Conservation (phyloP, 2,329 filamentous ascomycete species). For the Aspergillus aculeatus region DNA sequence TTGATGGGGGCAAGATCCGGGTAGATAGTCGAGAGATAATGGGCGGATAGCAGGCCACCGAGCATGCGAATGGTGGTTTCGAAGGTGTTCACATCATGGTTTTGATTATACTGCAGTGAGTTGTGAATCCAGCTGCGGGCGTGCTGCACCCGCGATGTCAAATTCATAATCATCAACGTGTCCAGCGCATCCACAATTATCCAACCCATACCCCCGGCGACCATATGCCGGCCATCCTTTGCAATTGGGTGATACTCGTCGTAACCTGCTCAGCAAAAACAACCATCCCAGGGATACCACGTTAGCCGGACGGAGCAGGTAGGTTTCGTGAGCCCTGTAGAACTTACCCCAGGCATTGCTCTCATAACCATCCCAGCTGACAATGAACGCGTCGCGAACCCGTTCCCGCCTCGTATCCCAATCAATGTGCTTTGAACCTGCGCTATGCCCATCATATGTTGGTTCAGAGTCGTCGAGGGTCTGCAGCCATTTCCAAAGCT, state of each 20-base stretch:
- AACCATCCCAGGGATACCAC: slow-evolving; percentile 24
- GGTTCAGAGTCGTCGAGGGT: slow-evolving; percentile 47
- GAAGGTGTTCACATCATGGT: slow-evolving; percentile 96
- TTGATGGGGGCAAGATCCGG: slow-evolving; percentile 73
- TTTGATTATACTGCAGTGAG: slow-evolving; percentile 79
- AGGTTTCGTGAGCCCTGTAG: background rate
- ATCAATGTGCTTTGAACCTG: slow-evolving; percentile 51
- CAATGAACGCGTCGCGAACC: slow-evolving; percentile 83
- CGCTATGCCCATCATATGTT: slow-evolving; percentile 21
- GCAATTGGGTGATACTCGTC: slow-evolving; percentile 85
- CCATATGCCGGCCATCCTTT: slow-evolving; percentile 80
- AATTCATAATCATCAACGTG: slow-evolving; percentile 97
- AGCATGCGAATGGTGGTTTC: slow-evolving; percentile 98
- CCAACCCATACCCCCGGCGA: slow-evolving; percentile 87
- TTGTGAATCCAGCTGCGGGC: slow-evolving; percentile 86
- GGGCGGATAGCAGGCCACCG: slow-evolving; percentile 85
- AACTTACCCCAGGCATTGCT: slow-evolving; percentile 87
- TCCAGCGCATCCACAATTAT: slow-evolving; percentile 96
- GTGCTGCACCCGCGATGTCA: slow-evolving; percentile 78
- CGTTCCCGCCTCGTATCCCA: slow-evolving; percentile 76
- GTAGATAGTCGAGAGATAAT: slow-evolving; percentile 85
- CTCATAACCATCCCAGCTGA: slow-evolving; percentile 92
- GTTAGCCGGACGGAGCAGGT: background rate
- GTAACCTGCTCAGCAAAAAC: slow-evolving; percentile 22
- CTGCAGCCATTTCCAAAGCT: slow-evolving; percentile 58